Percentiles rank a stretch among this genome's conserved stretches.
phyloP scores from a whole-genome alignment of 2,329 filamentous ascomycete genomes.

The Alternaria sp. region DNA sequence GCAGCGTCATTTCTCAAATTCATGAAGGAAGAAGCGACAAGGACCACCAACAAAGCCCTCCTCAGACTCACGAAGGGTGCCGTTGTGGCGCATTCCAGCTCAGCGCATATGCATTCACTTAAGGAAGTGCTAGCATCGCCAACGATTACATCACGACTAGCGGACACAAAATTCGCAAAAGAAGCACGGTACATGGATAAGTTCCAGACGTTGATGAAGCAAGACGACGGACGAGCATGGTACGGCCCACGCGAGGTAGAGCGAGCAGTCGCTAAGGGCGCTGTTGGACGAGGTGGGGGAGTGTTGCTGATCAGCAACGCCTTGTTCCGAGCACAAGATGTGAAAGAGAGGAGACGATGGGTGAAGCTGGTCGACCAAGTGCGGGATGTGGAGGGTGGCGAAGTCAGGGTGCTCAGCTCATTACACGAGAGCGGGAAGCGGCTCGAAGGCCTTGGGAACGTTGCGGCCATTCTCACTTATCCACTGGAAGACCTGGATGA shows the following conservation, averaged over 20 bases:
- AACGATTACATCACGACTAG: too few species aligned
- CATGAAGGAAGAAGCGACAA: conserved; percentile 66
- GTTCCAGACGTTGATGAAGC: conserved; percentile 77
- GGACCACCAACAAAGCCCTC: conserved; percentile 75
- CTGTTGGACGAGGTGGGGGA: conserved; percentile 85
- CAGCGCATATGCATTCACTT: conserved; percentile 84
- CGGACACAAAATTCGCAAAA: too few species aligned
- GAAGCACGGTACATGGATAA: too few species aligned
- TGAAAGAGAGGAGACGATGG: conserved; percentile 78
- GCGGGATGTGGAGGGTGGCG: conserved; percentile 78
- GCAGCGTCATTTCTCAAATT: conserved; percentile 81
- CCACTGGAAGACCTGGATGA: conserved; percentile 83
- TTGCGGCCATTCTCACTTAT: conserved; percentile 90
- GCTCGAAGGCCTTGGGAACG: conserved; percentile 80
- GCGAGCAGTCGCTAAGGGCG: conserved; percentile 82
- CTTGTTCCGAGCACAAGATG: conserved; percentile 82
- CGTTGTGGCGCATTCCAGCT: too few species aligned
- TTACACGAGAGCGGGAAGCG: conserved; percentile 92
- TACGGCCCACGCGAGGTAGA: conserved; percentile 87
- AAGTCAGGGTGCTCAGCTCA: conserved; percentile 86
- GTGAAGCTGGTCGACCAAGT: conserved; percentile 88
- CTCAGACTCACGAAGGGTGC: conserved; percentile 68
- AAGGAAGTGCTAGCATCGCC: conserved; percentile 85
- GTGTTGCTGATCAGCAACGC: conserved; percentile 85
- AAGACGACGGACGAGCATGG: conserved; percentile 87